Percentiles rank a stretch among this genome's conserved stretches.
These are phyloP conservation scores for Yamadazyma membranifaciens DNA, from an alignment of 1,139 yeast species.

Conservation along the genomic window DNA sequence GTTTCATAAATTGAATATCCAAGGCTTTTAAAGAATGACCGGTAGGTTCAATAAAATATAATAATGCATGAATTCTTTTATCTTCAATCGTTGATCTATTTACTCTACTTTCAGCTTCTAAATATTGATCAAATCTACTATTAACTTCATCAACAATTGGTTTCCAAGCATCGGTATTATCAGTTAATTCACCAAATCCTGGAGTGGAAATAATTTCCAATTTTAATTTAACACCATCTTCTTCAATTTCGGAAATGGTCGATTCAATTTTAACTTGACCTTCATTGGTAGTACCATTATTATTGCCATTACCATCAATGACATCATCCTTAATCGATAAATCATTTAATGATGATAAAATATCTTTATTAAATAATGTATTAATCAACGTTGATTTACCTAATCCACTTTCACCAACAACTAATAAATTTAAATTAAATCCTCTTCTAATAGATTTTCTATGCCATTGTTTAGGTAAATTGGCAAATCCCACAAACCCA, in stretches of 20 bases:
- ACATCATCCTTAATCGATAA: constrained; percentile 12
- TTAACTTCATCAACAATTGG: constrained; percentile 92
- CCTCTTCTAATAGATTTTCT: constrained; percentile 92
- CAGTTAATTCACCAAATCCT: constrained; percentile 91
- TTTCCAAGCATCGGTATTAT: constrained; percentile 87
- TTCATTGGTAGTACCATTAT: constrained; percentile 12
- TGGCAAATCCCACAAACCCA: constrained; percentile 96
- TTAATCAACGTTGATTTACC: constrained; percentile 93
- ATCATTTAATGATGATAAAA: constrained; percentile 33
- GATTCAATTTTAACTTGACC: constrained; percentile 51
- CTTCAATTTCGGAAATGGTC: constrained; percentile 75
- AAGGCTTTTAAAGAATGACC: constrained; percentile 90
- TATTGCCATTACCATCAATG: neutral
- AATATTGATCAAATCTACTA: constrained; percentile 77
- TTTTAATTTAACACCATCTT: constrained; percentile 86
- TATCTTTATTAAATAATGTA: constrained; percentile 80
- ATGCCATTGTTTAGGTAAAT: constrained; percentile 98
- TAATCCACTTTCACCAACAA: constrained; percentile 88
- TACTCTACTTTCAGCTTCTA: constrained; percentile 87
- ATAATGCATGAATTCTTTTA: constrained; percentile 80
- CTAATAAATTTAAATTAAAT: constrained; percentile 85
- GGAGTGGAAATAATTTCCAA: constrained; percentile 88
- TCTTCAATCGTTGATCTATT: constrained; percentile 74
- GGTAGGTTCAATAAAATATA: constrained; percentile 94
- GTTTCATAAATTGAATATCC: constrained; percentile 86